Percentiles rank a stretch among this genome's conserved stretches.
phyloP scores from a whole-genome alignment of 2,329 filamentous ascomycete species.

The Fusarium succisae region DNA sequence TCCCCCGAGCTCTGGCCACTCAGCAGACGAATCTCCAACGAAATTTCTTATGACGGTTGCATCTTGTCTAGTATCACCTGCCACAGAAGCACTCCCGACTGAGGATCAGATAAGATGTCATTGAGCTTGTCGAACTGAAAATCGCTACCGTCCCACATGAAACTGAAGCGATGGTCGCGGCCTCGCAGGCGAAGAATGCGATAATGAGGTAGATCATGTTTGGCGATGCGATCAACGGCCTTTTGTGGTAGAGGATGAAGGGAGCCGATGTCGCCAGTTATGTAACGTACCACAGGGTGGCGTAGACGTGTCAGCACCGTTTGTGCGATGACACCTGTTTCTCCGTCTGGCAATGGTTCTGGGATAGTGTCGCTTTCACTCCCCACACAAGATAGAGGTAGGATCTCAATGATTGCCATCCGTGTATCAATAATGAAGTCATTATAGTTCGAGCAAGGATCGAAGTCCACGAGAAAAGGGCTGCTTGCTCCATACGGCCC shows the following conservation, averaged over 20 bases:
- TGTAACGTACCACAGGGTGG: slow-evolving; percentile 56
- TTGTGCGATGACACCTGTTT: slow-evolving; percentile 52
- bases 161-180: slow-evolving; percentile 55
- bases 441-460: not conserved
- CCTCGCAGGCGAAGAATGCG: slow-evolving; percentile 52
- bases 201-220: slow-evolving; percentile 38
- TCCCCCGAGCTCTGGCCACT: not conserved
- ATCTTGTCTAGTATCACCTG: slow-evolving; percentile 51
- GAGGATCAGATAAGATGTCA: slow-evolving; percentile 31
- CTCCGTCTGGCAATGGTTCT: slow-evolving; percentile 42
- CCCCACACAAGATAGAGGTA: slow-evolving; percentile 38
- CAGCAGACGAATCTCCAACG: slow-evolving; percentile 43
- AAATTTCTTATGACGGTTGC: slow-evolving; percentile 38
- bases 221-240: slow-evolving; percentile 23
- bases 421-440: slow-evolving; percentile 54
- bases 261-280: slow-evolving; percentile 55
- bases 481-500: slow-evolving; percentile 51
- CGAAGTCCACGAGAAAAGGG: slow-evolving; percentile 41
- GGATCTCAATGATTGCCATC: slow-evolving; percentile 49
- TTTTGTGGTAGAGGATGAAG: slow-evolving; percentile 47
- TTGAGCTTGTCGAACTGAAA: slow-evolving; percentile 48
- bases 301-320: slow-evolving; percentile 54
- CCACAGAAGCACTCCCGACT: slow-evolving; percentile 52
- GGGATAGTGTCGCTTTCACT: not conserved
- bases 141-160: slow-evolving; percentile 52